Evolutionary conservation across 331 rosid genomes (phyloP), one percentile per base, ranked within the genome.

Genomic region (Quercus lobata): DNA sequence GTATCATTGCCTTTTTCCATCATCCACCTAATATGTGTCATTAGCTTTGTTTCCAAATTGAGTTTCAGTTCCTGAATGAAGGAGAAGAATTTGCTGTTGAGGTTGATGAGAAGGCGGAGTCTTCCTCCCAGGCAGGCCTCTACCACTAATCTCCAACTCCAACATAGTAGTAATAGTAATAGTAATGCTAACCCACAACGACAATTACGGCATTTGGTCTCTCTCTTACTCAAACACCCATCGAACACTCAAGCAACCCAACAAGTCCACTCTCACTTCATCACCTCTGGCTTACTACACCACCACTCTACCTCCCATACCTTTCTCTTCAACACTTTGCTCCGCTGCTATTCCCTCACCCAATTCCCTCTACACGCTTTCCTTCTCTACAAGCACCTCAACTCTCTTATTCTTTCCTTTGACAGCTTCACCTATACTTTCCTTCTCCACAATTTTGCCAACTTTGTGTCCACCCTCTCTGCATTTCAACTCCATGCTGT

Each of bases 401-500:
- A 78, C 19, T 46, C 65, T 22, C 49, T 41, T 41, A 41, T 41
- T 41, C 74, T 70, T 75, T 81, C 72, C 5, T 89, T 87, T 57
- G 92, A 90, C 73, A 83, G 91, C 82, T 90, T 88, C 87, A 78
- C 91, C 46, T 89, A 82, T 68, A 81, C 91, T 25, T 90, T 88
- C 76, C 89, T 93, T 21, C 84, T 78, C 63, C 88, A 90, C 25
- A 79, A 94, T 34, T 91, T 89, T 73, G 88, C 89, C 30, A 76
- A 81, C 46, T 74, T 78, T 5, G 22, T 29, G 44, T 57, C 44
- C 30, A 14, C 76, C 55, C 57, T 3, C 22, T 77, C 78, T 3
- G 97, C 93, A 5, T 34, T 75, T 82, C 97, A 91, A 68, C 80
- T 93, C 71, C 97, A 93, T 17, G 74, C 85, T 21, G 77, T 91